These are phyloP conservation scores for Excoecaria cochinchinensis DNA, from an alignment of 345 rosid genomes.

Conservation along the genomic window DNA sequence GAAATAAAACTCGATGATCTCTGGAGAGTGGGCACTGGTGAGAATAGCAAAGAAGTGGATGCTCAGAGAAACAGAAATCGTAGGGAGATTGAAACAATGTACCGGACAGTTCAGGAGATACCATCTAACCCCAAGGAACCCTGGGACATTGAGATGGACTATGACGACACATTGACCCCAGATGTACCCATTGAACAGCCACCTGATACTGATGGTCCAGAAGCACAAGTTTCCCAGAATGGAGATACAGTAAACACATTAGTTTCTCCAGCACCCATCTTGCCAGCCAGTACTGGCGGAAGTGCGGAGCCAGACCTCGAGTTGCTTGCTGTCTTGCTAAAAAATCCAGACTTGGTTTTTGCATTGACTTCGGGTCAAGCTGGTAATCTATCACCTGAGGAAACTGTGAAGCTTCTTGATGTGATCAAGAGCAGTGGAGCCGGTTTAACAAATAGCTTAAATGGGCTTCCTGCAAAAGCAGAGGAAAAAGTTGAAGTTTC, in stretches of 20 bases:
- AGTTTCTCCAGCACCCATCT: conserved; percentile 32
- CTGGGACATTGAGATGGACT: conserved; percentile 95
- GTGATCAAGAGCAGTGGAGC: conserved; percentile 62
- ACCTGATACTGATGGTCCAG: conserved; percentile 59
- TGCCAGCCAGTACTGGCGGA: conserved; percentile 36
- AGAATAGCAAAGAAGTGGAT: conserved; percentile 88
- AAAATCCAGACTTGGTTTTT: conserved; percentile 86
- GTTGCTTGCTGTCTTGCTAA: conserved; percentile 86
- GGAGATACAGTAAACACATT: conserved; percentile 29
- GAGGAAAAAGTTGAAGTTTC: conserved; percentile 82
- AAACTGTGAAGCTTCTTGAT: conserved; percentile 80
- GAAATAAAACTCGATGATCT: conserved; percentile 51
- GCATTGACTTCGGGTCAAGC: conserved; percentile 86
- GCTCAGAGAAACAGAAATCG: conserved; percentile 78
- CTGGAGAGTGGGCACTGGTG: conserved; percentile 84
- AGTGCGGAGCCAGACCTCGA: conserved; percentile 76
- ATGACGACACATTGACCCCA: conserved; percentile 84
- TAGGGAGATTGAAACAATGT: conserved; percentile 77
- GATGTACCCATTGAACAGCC: conserved; percentile 81
- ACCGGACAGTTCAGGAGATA: conserved; percentile 50
- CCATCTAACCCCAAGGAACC: conserved; percentile 91
- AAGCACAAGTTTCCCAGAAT: conserved; percentile 44
- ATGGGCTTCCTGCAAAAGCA: conserved; percentile 33
- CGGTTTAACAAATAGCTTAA: conserved; percentile 28
- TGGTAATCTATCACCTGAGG: conserved; percentile 56